Percentiles rank a stretch among this genome's conserved stretches.
phyloP scores from a whole-genome alignment of 2,329 filamentous ascomycete species.

The Graphilbum ipis-grandicollis region DNA sequence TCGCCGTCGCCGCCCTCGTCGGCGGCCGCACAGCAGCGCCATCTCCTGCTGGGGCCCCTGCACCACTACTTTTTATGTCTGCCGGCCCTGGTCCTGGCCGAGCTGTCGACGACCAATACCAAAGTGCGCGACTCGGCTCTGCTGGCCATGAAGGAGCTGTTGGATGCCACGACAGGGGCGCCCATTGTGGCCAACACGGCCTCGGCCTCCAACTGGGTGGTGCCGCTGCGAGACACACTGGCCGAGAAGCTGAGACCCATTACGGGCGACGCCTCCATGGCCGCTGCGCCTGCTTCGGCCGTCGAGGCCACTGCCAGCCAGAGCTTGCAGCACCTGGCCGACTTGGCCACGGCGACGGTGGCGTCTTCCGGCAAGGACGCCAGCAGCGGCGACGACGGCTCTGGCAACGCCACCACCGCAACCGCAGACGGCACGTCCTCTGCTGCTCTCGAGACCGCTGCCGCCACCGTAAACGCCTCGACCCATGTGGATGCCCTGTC shows the following conservation, averaged over 20 bases:
- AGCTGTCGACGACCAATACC: slow-evolving; percentile 37
- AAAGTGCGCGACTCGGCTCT: slow-evolving; percentile 33
- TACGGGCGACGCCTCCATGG: slow-evolving; percentile 16
- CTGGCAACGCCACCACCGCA: slow-evolving; percentile 3
- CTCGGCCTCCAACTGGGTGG: neutral
- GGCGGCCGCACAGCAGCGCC: neutral
- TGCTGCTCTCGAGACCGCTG: neutral
- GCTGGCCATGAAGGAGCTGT: slow-evolving; percentile 36
- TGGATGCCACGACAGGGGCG: slow-evolving; percentile 27
- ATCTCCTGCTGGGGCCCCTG: slow-evolving; percentile 41
- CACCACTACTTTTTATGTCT: slow-evolving; percentile 46
- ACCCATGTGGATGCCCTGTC: neutral
- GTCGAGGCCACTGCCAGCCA: slow-evolving; percentile 27
- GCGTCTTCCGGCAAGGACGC: neutral
- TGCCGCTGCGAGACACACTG: slow-evolving; percentile 1
- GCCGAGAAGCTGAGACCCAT: neutral
- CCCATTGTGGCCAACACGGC: neutral
- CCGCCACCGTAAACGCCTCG: slow-evolving; percentile 5
- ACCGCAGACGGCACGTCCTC: slow-evolving; percentile 7
- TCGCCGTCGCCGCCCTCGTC: neutral
- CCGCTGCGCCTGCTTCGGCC: slow-evolving; percentile 9
- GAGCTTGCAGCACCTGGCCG: slow-evolving; percentile 30
- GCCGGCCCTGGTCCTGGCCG: slow-evolving; percentile 29
- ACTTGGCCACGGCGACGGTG: slow-evolving; percentile 28
- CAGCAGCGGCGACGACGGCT: neutral